Evolutionary conservation across 78 protist species (phyloP).

Genomic region (Bigelowiella natans): DNA sequence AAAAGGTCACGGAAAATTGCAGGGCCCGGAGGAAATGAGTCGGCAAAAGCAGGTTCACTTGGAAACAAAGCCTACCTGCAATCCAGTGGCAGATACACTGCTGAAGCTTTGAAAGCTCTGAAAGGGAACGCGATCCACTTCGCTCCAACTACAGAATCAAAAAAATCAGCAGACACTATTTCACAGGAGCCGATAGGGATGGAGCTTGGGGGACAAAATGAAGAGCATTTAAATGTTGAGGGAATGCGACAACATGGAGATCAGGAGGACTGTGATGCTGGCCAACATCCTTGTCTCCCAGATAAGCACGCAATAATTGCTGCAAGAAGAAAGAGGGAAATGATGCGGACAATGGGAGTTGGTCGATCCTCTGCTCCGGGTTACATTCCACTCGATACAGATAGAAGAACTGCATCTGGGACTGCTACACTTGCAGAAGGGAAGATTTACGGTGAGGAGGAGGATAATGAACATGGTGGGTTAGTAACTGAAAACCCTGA

Average conservation of each 20-base stretch:
- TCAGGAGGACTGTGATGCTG: too few relatives aligned
- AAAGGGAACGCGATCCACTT: not conserved
- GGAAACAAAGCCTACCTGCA: not conserved
- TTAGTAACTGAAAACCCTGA: not conserved
- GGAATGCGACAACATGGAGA: too few relatives aligned
- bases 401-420: too few relatives aligned
- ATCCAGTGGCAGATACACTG: not conserved
- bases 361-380: not conserved
- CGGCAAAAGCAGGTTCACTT: not conserved
- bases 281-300: too few relatives aligned
- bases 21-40: too few relatives aligned
- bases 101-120: not conserved
- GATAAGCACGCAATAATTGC: not conserved
- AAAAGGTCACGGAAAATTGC: not conserved
- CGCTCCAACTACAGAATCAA: not conserved
- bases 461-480: not conserved
- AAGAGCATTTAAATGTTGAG: not conserved
- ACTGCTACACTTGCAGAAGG: too few relatives aligned
- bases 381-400: not conserved
- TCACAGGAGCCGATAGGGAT: not conserved
- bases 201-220: not conserved
- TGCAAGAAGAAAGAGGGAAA: not conserved
- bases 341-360: not conserved
- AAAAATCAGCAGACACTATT: not conserved
- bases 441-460: not conserved